Base-by-base conservation (phyloP, 108 stramenopile species). In the Nannochloropsis oceanica region DNA sequence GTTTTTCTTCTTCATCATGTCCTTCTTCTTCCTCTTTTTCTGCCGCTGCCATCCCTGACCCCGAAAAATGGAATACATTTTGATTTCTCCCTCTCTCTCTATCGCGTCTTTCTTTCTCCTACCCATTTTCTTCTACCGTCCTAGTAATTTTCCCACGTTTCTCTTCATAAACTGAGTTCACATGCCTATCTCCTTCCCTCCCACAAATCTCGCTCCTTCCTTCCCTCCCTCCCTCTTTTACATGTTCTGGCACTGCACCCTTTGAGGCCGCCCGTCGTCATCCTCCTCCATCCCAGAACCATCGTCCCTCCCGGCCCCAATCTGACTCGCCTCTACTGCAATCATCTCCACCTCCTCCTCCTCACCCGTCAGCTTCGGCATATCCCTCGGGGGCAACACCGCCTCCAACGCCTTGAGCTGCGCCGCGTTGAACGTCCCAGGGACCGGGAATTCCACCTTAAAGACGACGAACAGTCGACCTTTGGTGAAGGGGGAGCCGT, bases 401-500 rank as follows among this genome's bases (percentile, higher is more conserved):
- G 90, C 79, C 9, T 34, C 84, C 82, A 98, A 81, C 26, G 90
- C 91, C 44, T 92, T 85, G 20, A 92, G 90, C 79, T 93, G 91
- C n/a, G 90, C 91, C 2, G 84, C 88, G 79, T 82, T 80, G 34
- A 93, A 90, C 12, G 94, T 92, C 13, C 91, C 93, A 83, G 92
- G 93, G 25, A 87, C 73, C 24, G 95, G 97, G 88, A 96, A 98
- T 83, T 92, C 90, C n/a, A 95, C 94, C 82, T 93, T 92, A 89
- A 98, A 98, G 79, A 96, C 89, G 79, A 97, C 92, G 86, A 95
- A 98, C 18, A 98, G 89, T 82, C 95, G 91, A 42, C 97, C 97
- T 93, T 96, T 97, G 83, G 94, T 93, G 87, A 97, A 97, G 8
- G 95, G 96, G 91, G 96, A 96, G 43, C 96, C 96, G 82, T 91